Evolutionary conservation across 768 basidiomycete species (phyloP), one percentile per base, ranked within the genome.

Genomic region (Pleurotus sapidus): DNA sequence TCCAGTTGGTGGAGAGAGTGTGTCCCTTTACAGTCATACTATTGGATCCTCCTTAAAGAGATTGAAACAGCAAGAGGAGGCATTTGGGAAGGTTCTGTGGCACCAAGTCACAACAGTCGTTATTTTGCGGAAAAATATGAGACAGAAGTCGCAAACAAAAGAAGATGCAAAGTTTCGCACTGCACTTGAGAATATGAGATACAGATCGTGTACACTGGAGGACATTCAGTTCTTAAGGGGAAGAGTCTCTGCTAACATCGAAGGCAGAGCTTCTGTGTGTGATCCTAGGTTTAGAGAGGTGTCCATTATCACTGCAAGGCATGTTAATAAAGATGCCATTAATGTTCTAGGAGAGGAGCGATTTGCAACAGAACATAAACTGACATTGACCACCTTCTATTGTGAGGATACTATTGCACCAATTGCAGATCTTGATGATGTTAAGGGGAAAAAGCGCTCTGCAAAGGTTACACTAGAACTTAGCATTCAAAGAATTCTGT

Each of bases 271-370:
- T 6, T 53, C 17, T 24, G 38, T 72, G 14, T 43, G 48, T 30
- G 50, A 54, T 23, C 4, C 45, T 9, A 12, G 8, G 3, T 78
- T 75, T 51, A 30, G 68, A 25, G 57, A 74, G 64, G 64, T 73
- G 1, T 69, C 76, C 4, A 64, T 77, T 12, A 79, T 80, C 23
- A 76, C 73, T 2, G 64, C 68, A 3, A 57, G 60, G 12, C 77
- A 77, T 67, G 37, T 62, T 9, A 64, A 72, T 30, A 20, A 20
- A 20, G 20, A 20, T 3, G 20, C 20, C 3, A 20, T 20, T 3
- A 71, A 73, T 56, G 76, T 61, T 6, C 8, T 71, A 0, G 73
- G 73, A 3, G 40, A 55, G 17, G 9, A 53, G 12, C 59, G 67
- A 12, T 79, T 75, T 68, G 71, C 76, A 3, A 9, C 39, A 20